These are phyloP conservation scores for Phoma sp. DNA, from an alignment of 2,329 filamentous ascomycete species.

Conservation along the genomic window DNA sequence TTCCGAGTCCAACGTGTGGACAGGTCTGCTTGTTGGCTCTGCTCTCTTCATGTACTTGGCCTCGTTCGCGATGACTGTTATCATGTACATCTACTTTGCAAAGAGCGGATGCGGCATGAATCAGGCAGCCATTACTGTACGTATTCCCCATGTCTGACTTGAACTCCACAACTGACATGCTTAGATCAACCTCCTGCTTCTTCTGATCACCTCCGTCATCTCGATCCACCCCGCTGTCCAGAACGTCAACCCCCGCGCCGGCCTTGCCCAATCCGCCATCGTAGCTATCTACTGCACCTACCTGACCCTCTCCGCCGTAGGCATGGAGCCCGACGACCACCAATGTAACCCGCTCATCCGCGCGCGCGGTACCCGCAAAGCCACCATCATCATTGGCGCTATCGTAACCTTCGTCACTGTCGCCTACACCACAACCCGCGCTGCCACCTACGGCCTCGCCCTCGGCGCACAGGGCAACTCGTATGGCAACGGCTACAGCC, in stretches of 20 bases:
- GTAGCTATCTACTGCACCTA: conserved; percentile 99
- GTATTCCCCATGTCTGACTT: conserved; percentile 21
- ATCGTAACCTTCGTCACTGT: conserved; percentile 97
- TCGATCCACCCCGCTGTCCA: conserved; percentile 92
- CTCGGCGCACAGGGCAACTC: conserved; percentile 67
- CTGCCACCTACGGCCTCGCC: conserved; percentile 87
- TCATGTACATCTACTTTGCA: conserved; percentile 98
- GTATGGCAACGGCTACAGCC: conserved; percentile 60
- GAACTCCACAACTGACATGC: conserved; percentile 2
- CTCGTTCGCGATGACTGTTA: conserved; percentile 89
- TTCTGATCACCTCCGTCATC: conserved; percentile 79
- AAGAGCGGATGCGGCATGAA: conserved; percentile 86
- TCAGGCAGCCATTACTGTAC: conserved; percentile 84
- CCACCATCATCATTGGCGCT: conserved; percentile 89
- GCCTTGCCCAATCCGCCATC: conserved; percentile 96
- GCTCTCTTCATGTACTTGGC: conserved; percentile 92
- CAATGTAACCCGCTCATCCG: conserved; percentile 91
- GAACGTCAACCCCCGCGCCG: conserved; percentile 89
- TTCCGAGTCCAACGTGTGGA: conserved; percentile 83
- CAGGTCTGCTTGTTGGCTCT: conserved; percentile 85
- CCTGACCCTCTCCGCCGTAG: conserved; percentile 95
- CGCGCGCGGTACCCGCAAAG: conserved; percentile 85
- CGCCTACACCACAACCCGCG: conserved; percentile 95
- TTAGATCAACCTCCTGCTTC: conserved; percentile 80
- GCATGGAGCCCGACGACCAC: conserved; percentile 96